Evolutionary conservation across 2,329 filamentous ascomycete genomes (phyloP), one percentile per base, ranked within the genome.

Genomic region (Didymella arachidicola): DNA sequence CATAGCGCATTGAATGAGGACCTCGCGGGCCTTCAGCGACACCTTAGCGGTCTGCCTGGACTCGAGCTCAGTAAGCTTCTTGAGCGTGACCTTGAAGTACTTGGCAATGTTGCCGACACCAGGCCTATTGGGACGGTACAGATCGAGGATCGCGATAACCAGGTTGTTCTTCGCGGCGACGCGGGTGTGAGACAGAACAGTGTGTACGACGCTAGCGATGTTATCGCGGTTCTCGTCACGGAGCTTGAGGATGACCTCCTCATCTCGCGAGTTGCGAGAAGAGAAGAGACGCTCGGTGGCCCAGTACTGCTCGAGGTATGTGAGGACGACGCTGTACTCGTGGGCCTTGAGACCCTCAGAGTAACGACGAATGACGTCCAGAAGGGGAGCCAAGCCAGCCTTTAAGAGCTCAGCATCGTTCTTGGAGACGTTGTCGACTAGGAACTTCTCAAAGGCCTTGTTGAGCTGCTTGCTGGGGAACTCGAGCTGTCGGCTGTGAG

Each of bases 141-240:
- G 89, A 36, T 97, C 93, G 32, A 99, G 84, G 57, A 99, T 93
- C 44, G 94, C 93, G 47, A 98, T 82, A 50, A 98, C 83, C 49
- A 99, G 85, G 70, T 95, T 93, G 81, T 95, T 98, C 89, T 99
- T 99, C 61, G 93, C 87, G 66, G 88, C 90, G 56, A 97, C 91
- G 62, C 92, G 89, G 78, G 93, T 95, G 82, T 99, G 95, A 0
- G 95, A 98, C 26, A 99, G 86, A 4, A 97, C 94, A 19, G 86
- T 93, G 73, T 95, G 89, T 18, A 97, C 89, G 61, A 98, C 92
- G 75, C 89, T 90, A 69, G 83, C 77, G 65, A 96, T 89, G 73
- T 96, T 92, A 32, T 98, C 95, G 82, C 94, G 97, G 84, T 99
- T 90, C 81, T 96, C 91, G 67, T 99, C 95, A 82, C 95, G 90